Evolutionary conservation across 768 basidiomycete genomes (phyloP).

Genomic region (Vishniacozyma victoriae): DNA sequence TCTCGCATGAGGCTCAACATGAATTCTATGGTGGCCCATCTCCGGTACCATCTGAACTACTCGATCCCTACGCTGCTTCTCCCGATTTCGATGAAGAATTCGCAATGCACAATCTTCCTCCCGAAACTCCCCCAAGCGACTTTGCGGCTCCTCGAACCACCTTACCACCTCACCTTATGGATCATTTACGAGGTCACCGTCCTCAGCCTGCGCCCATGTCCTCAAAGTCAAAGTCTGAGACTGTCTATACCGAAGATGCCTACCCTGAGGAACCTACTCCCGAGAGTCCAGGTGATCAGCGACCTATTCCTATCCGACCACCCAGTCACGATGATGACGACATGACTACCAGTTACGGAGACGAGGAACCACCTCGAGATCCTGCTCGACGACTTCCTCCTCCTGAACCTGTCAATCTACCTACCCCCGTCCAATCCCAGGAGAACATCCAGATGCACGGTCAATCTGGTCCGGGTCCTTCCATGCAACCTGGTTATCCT

Average conservation of each 20-base stretch:
- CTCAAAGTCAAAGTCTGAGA: not conserved
- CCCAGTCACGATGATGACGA: slow-evolving; percentile 16
- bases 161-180: slow-evolving; percentile 20
- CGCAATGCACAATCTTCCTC: slow-evolving; percentile 36
- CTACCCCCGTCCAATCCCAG: slow-evolving; percentile 34
- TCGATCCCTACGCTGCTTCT: slow-evolving; percentile 21
- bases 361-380: slow-evolving; percentile 7
- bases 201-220: slow-evolving; percentile 8
- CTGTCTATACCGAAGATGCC: not conserved
- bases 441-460: slow-evolving; percentile 10
- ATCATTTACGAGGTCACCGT: slow-evolving; percentile 1
- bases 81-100: slow-evolving; percentile 39
- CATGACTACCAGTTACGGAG: slow-evolving; percentile 11
- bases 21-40: slow-evolving; percentile 9
- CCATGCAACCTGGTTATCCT: slow-evolving; percentile 12
- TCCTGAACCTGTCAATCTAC: slow-evolving; percentile 39
- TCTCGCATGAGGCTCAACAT: slow-evolving; percentile 15
- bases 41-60: slow-evolving; percentile 17
- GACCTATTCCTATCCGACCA: too few relatives aligned
- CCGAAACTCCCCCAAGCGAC: slow-evolving; percentile 27
- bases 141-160: slow-evolving; percentile 13
- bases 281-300: slow-evolving; percentile 6
- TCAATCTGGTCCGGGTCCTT: not conserved
- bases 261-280: slow-evolving; percentile 6
- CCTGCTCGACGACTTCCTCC: slow-evolving; percentile 20